Conservation (phyloP, 2,329 filamentous ascomycete species). For the Pleoardoris graminearum region DNA sequence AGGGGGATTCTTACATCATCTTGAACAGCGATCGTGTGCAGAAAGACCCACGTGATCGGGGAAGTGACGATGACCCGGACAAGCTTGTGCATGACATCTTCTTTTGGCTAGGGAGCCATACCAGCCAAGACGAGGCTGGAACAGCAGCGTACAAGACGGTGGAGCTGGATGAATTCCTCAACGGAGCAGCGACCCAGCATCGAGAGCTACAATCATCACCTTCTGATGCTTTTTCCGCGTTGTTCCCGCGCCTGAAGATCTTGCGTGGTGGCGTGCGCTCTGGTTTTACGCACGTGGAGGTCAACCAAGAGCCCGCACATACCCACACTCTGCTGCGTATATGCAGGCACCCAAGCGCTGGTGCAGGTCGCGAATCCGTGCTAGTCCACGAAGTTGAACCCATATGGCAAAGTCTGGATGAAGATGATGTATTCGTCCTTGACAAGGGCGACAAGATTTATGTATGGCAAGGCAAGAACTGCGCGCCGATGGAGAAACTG, state of each 20-base stretch:
- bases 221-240: constrained; percentile 61
- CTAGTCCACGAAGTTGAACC: constrained; percentile 68
- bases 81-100: constrained; percentile 62
- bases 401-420: constrained; percentile 64
- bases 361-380: constrained; percentile 52
- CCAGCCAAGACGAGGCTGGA: constrained; percentile 69
- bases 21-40: constrained; percentile 62
- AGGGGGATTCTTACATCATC: constrained; percentile 70
- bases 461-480: constrained; percentile 69
- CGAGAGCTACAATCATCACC: constrained; percentile 64
- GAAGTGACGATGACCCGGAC: constrained; percentile 10
- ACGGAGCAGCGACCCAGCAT: constrained; percentile 65
- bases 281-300: constrained; percentile 66
- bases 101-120: constrained; percentile 70
- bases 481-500: constrained; percentile 70
- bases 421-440: constrained; percentile 67
- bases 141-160: constrained; percentile 72
- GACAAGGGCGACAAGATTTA: constrained; percentile 67
- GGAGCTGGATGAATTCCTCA: constrained; percentile 69
- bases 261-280: constrained; percentile 63
- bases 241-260: constrained; percentile 66
- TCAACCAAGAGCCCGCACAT: constrained; percentile 48
- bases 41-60: constrained; percentile 48
- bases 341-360: constrained; percentile 59
- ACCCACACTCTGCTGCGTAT: constrained; percentile 61